Conservation (phyloP, 2,329 filamentous ascomycete genomes). For the Aspergillus glaucus region DNA sequence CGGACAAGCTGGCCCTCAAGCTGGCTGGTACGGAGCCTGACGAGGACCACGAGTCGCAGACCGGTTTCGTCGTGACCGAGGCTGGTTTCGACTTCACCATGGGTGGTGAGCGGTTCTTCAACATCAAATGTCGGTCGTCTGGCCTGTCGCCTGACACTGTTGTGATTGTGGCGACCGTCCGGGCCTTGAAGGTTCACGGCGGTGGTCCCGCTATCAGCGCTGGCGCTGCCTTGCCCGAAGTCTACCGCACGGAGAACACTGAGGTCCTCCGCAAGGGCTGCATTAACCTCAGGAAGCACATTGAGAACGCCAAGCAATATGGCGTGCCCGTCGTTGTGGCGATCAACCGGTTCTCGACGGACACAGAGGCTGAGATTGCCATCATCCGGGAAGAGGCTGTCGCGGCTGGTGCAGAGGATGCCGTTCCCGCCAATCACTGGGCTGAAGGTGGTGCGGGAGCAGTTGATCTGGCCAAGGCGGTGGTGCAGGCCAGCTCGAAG, state of each 20-base stretch:
- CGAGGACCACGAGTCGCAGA: slow-evolving; percentile 74
- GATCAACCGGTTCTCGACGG: slow-evolving; percentile 93
- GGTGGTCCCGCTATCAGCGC: slow-evolving; percentile 90
- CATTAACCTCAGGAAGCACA: slow-evolving; percentile 92
- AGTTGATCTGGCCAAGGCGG: slow-evolving; percentile 77
- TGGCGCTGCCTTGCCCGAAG: slow-evolving; percentile 74
- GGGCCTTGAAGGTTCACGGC: slow-evolving; percentile 93
- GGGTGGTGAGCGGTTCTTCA: slow-evolving; percentile 99
- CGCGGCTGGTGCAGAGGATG: slow-evolving; percentile 86
- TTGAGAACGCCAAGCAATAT: slow-evolving; percentile 79
- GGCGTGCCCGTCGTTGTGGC: slow-evolving; percentile 93
- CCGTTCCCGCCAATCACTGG: slow-evolving; percentile 93
- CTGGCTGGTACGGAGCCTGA: slow-evolving; percentile 89
- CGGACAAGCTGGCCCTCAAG: slow-evolving; percentile 92
- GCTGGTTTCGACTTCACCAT: slow-evolving; percentile 99
- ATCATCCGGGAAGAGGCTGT: slow-evolving; percentile 87
- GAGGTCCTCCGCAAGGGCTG: slow-evolving; percentile 86
- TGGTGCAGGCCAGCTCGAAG: slow-evolving; percentile 75
- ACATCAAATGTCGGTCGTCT: slow-evolving; percentile 97
- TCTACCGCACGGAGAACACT: slow-evolving; percentile 90
- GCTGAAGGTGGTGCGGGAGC: slow-evolving; percentile 89
- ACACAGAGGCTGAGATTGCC: slow-evolving; percentile 85
- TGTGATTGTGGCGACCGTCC: slow-evolving; percentile 90
- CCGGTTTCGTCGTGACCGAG: slow-evolving; percentile 92
- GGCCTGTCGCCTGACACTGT: slow-evolving; percentile 89